Conservation (phyloP, 2,329 filamentous ascomycete genomes). For the Chaetomiaceae sp. region DNA sequence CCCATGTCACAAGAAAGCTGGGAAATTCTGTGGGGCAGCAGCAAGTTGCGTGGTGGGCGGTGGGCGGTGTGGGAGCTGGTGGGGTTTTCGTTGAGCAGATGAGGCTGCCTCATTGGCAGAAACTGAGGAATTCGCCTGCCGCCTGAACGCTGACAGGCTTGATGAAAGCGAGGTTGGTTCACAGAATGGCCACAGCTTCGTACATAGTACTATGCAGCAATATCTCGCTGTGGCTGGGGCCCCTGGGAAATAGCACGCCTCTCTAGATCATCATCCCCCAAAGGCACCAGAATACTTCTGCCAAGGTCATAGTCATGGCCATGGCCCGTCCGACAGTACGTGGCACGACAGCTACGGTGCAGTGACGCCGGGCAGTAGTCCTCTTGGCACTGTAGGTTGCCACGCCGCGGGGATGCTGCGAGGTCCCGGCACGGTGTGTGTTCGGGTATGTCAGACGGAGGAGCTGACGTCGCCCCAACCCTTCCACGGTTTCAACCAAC, state of each 20-base stretch:
- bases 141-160: slow-evolving; percentile 20
- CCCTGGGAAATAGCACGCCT: neutral
- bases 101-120: slow-evolving; percentile 30
- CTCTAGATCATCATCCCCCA: neutral
- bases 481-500: neutral
- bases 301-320: slow-evolving; percentile 1
- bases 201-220: no score
- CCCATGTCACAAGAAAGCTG: slow-evolving; percentile 23
- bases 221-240: slow-evolving; percentile 24
- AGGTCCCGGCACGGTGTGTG: slow-evolving; percentile 11
- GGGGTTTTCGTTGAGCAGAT: slow-evolving; percentile 22
- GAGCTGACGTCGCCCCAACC: slow-evolving; percentile 19
- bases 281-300: neutral
- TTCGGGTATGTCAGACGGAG: neutral
- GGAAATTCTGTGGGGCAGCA: slow-evolving; percentile 20
- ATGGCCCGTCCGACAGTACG: slow-evolving; percentile 16
- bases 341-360: slow-evolving; percentile 16
- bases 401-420: slow-evolving; percentile 4
- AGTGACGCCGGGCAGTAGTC: slow-evolving; percentile 6
- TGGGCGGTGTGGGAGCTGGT: slow-evolving; percentile 24
- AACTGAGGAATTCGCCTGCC: slow-evolving; percentile 26
- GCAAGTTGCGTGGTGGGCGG: slow-evolving; percentile 8
- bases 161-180: slow-evolving; percentile 8
- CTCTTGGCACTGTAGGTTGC: slow-evolving; percentile 18
- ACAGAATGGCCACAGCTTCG: slow-evolving; percentile 22